Conservation (phyloP, 129 eudicot genomes). For the Artemisia argyi region DNA sequence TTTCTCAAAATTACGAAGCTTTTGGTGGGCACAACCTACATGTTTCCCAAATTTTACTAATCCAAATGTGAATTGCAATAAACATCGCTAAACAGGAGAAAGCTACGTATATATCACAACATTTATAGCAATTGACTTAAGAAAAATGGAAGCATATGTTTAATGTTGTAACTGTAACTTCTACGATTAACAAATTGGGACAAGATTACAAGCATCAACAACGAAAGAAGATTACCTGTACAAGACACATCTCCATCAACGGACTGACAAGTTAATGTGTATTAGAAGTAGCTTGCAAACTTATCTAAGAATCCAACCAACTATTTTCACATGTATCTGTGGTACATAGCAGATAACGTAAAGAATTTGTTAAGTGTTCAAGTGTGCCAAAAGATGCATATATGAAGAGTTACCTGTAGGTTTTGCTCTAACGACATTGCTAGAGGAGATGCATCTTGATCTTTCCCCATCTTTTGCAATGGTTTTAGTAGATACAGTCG, state of each 20-base stretch:
- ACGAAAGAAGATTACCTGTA: slow-evolving; percentile 14
- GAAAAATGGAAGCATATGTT: too few relatives aligned
- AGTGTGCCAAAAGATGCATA: slow-evolving; percentile 4
- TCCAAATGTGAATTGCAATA: too few relatives aligned
- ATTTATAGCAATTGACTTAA: too few relatives aligned
- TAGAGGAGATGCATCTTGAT: slow-evolving; percentile 19
- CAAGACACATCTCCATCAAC: slow-evolving; percentile 1
- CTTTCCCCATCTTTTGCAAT: slow-evolving; percentile 27
- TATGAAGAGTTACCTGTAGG: slow-evolving; percentile 27
- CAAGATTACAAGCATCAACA: too few relatives aligned
- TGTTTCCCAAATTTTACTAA: too few relatives aligned
- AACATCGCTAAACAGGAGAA: too few relatives aligned
- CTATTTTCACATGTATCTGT: slow-evolving; percentile 25
- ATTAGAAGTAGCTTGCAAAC: slow-evolving; percentile 22
- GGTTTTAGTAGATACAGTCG: slow-evolving; percentile 18
- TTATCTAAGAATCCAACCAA: slow-evolving; percentile 18
- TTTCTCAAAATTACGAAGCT: too few relatives aligned
- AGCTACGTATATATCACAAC: too few relatives aligned
- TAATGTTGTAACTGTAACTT: too few relatives aligned
- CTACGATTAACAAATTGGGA: too few relatives aligned
- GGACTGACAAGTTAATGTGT: slow-evolving; percentile 15
- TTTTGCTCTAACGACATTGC: slow-evolving; percentile 29
- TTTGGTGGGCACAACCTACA: too few relatives aligned
- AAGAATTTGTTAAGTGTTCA: background rate
- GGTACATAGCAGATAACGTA: background rate